Conservation (phyloP, 176 grass and related monocot species). For the Carex myosuroides region DNA sequence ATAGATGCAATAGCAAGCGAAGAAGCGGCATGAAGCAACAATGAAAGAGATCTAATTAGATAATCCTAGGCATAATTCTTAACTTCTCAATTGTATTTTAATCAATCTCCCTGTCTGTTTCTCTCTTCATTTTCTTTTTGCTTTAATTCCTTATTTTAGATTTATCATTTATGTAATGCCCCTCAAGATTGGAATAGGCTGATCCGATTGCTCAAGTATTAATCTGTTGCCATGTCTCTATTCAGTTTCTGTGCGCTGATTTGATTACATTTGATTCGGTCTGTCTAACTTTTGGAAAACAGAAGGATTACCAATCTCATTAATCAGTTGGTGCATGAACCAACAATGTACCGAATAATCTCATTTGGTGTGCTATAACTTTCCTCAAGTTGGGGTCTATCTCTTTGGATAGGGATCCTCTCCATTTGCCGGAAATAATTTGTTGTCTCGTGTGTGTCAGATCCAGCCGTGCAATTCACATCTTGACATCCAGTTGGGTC, state of each 20-base stretch:
- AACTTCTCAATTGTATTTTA: conserved; percentile 14
- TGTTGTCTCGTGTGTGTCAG: no score
- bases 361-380: not conserved
- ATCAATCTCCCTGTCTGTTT: not conserved
- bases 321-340: not conserved
- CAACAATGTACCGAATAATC: not conserved
- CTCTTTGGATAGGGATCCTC: no score
- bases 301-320: not conserved
- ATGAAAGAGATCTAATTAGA: conserved; percentile 1
- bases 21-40: conserved; percentile 6
- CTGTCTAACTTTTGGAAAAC: not conserved
- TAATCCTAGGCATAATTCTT: not conserved
- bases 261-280: not conserved
- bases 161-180: not conserved
- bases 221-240: not conserved
- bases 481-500: no score
- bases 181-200: not conserved
- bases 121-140: not conserved
- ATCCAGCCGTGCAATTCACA: no score
- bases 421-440: no score
- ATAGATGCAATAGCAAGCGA: not conserved
- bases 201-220: not conserved
- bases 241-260: not conserved
- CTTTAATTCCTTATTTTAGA: not conserved
- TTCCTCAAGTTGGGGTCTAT: not conserved